A percentile compares a stretch with the other conserved stretches of the same genome.
Evolutionary conservation across 1,284 basidiomycete species (phyloP).

Genomic region (Fereydounia khargensis): DNA sequence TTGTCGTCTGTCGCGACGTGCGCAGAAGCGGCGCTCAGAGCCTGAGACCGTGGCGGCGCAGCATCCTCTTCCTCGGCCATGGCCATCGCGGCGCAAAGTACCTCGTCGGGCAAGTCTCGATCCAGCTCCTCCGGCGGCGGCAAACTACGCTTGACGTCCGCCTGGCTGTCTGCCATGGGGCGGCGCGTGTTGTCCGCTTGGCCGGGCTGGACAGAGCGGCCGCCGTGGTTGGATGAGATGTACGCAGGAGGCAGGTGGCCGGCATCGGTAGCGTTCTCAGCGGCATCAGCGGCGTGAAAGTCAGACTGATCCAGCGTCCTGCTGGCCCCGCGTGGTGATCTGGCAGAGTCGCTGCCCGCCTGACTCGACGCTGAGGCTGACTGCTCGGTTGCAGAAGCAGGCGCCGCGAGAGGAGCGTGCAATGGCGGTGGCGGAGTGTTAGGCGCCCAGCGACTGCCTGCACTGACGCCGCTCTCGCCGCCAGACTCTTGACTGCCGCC

Average conservation of each 20-base stretch:
- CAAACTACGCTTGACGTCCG: conserved; percentile 29
- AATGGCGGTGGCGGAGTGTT: conserved; percentile 8
- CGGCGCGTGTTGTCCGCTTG: too few species aligned
- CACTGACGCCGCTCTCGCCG: too few species aligned
- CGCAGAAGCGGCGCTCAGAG: conserved; percentile 8
- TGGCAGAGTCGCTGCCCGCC: conserved; percentile 1
- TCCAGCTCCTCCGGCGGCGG: conserved; percentile 20
- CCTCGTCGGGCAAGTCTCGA: conserved; percentile 8
- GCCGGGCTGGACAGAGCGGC: too few species aligned
- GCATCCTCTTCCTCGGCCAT: background rate
- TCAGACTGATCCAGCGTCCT: conserved; percentile 23
- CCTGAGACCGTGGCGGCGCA: background rate
- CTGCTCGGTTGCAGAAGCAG: conserved; percentile 6
- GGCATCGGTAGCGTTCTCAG: conserved; percentile 14
- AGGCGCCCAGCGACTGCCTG: too few species aligned
- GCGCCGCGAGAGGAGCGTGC: conserved; percentile 10
- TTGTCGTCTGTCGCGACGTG: conserved; percentile 49
- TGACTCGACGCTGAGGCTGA: conserved; percentile 14
- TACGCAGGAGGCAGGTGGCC: conserved; percentile 40
- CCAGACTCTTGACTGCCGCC: too few species aligned
- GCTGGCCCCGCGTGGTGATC: conserved; percentile 1
- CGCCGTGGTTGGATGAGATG: conserved; percentile 34
- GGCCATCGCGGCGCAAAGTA: conserved; percentile 1
- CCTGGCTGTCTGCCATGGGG: conserved; percentile 14
- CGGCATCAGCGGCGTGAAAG: conserved; percentile 34